Percentiles rank a stretch among this genome's conserved stretches.
These are phyloP conservation scores for Scutellaria barbata DNA, from an alignment of 257 asterid species.

Conservation along the genomic window DNA sequence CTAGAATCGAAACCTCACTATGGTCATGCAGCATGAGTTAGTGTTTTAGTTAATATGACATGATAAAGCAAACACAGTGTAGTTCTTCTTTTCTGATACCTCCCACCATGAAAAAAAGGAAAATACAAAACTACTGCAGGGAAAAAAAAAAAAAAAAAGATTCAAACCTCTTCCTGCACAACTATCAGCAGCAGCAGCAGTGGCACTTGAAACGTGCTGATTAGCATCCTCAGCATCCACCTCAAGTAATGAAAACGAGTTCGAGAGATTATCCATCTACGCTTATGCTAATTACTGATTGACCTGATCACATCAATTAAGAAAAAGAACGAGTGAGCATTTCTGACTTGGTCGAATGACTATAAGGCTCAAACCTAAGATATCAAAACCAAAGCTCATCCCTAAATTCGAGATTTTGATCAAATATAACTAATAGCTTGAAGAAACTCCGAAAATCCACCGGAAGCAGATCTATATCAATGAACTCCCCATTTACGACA, in stretches of 20 bases:
- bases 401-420: slow-evolving; percentile 26
- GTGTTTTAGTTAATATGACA: background rate
- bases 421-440: background rate
- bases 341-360: slow-evolving; percentile 9
- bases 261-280: slow-evolving; percentile 67
- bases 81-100: background rate
- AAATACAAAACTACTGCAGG: slow-evolving; percentile 7
- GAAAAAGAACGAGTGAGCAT: background rate
- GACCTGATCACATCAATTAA: slow-evolving; percentile 28
- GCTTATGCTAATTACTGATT: slow-evolving; percentile 23
- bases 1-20: background rate
- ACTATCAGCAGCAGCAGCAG: slow-evolving; percentile 32
- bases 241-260: slow-evolving; percentile 73
- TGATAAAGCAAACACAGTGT: background rate
- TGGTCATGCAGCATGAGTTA: slow-evolving; percentile 3
- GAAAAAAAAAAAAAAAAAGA: background rate
- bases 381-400: slow-evolving; percentile 19
- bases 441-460: background rate
- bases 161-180: slow-evolving; percentile 37
- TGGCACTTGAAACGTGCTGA: slow-evolving; percentile 27
- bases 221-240: slow-evolving; percentile 60
- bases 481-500: background rate
- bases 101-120: background rate
- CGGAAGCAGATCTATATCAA: background rate
- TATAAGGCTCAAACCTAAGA: slow-evolving; percentile 13